phyloP scores from a whole-genome alignment of 1,284 basidiomycete species.

The Singerocomus rubriflavus region DNA sequence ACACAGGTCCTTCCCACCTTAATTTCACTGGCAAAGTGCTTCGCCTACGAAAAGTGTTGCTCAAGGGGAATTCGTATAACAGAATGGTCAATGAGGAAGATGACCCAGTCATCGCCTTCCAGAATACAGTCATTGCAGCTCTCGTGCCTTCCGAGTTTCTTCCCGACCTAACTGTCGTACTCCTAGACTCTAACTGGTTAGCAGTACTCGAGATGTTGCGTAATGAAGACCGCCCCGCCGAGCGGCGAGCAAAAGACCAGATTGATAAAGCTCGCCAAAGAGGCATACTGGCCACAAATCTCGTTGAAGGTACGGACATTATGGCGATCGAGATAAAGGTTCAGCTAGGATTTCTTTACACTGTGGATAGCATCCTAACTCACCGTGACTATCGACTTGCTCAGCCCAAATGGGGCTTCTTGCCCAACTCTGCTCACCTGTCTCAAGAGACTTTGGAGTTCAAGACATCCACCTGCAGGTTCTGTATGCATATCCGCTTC shows the following conservation, averaged over 20 bases:
- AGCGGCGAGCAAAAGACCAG: conserved; percentile 50
- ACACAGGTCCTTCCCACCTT: conserved; percentile 51
- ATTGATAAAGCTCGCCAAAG: conserved; percentile 57
- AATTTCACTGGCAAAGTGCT: conserved; percentile 65
- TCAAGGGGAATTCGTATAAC: conserved; percentile 1
- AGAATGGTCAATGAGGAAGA: conserved; percentile 35
- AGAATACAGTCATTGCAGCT: conserved; percentile 53
- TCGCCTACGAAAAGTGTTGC: conserved; percentile 61
- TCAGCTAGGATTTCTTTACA: neutral
- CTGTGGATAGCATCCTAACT: neutral
- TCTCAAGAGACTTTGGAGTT: conserved; percentile 52
- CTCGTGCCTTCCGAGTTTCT: conserved; percentile 60
- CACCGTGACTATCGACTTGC: neutral
- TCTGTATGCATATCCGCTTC: conserved; percentile 81
- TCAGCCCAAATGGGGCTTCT: conserved; percentile 94
- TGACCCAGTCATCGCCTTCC: conserved; percentile 62
- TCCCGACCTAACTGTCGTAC: conserved; percentile 51
- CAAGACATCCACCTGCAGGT: conserved; percentile 78
- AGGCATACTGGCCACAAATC: conserved; percentile 71
- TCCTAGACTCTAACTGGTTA: conserved; percentile 63
- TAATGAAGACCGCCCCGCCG: conserved; percentile 51
- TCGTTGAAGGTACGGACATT: conserved; percentile 54
- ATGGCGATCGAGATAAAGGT: conserved; percentile 89
- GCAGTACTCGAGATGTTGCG: conserved; percentile 45
- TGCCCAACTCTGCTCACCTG: conserved; percentile 61